A percentile compares a stretch with the other conserved stretches of the same genome.
Conservation (phyloP, 2,329 filamentous ascomycete genomes). For the Endoconidiophora polonica region DNA sequence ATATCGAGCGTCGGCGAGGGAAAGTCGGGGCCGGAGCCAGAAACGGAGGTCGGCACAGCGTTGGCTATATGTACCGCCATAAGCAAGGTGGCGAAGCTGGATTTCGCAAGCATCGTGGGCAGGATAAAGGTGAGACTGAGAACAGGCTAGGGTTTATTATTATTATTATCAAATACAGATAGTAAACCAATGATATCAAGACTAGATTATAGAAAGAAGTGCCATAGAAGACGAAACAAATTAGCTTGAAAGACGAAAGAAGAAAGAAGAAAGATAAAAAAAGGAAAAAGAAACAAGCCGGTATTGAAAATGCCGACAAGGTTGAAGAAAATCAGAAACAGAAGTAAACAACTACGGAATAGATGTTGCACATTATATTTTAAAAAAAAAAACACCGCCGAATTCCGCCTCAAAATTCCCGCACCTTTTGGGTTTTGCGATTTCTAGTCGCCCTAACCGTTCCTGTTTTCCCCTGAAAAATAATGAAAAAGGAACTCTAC, state of each 20-base stretch:
- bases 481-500: no score
- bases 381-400: no score
- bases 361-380: no score
- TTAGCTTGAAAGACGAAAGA: no score
- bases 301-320: background rate
- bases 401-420: no score
- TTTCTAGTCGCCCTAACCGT: no score
- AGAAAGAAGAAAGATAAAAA: background rate
- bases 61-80: constrained; percentile 4
- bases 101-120: constrained; percentile 2
- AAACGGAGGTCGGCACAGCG: background rate
- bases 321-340: no score
- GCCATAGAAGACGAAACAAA: background rate
- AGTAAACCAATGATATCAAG: background rate
- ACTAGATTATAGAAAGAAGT: background rate
- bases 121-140: background rate
- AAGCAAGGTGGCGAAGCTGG: constrained; percentile 4
- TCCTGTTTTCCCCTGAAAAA: no score
- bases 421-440: no score
- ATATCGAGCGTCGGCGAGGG: background rate
- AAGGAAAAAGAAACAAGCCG: background rate
- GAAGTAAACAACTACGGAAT: no score
- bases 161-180: no score
- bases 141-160: no score
- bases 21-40: background rate